A percentile compares a stretch with the other conserved stretches of the same genome.
These are phyloP conservation scores for Glutinoglossum americanum DNA, from an alignment of 495 filamentous ascomycete species.

Conservation along the genomic window DNA sequence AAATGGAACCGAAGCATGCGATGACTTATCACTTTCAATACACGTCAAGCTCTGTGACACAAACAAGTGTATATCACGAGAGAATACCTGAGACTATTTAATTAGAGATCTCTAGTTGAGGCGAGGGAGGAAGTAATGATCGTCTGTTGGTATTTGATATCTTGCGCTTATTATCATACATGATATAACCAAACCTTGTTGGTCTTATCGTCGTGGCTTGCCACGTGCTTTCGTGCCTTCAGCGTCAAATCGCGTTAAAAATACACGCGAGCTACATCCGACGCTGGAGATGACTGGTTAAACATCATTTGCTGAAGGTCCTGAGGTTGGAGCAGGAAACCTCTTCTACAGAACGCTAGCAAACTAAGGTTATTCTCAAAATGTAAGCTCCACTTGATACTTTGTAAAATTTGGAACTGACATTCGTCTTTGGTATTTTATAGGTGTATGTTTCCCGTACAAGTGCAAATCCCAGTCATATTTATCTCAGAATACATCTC, in stretches of 20 bases:
- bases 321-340: not conserved
- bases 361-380: not conserved
- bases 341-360: not conserved
- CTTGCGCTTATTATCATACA: not conserved
- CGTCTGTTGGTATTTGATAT: not conserved
- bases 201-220: not conserved
- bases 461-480: not conserved
- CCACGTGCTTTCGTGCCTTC: constrained; percentile 1
- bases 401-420: not conserved
- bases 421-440: not conserved
- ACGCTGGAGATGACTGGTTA: not conserved
- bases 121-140: not conserved
- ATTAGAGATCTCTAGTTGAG: not conserved
- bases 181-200: not conserved
- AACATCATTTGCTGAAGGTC: not conserved
- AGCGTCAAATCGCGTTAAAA: not conserved
- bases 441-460: not conserved
- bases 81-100: not conserved
- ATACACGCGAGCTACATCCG: not conserved
- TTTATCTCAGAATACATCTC: not conserved
- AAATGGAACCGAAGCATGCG: not conserved
- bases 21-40: not conserved
- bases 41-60: not conserved
- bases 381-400: not conserved
- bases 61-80: not conserved